Percentiles rank a stretch among this genome's conserved stretches.
Conservation (phyloP, 805 yeast species). For the Metschnikowia aberdeeniae region DNA sequence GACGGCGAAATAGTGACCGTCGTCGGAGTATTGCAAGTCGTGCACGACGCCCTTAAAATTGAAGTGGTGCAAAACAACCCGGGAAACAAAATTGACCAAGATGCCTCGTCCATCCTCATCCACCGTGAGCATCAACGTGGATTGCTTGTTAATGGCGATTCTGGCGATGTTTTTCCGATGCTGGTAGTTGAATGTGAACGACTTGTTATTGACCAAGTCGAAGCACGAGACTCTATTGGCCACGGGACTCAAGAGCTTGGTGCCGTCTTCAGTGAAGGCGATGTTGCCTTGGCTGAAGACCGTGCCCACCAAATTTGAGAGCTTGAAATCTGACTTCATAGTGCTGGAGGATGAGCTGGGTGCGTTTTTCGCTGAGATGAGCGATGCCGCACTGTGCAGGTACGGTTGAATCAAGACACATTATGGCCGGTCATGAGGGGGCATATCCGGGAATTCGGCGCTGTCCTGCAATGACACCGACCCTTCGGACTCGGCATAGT, state of each 20-base stretch:
- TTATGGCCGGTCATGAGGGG: not conserved
- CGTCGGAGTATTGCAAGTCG: conserved; percentile 80
- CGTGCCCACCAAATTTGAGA: conserved; percentile 87
- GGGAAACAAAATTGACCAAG: conserved; percentile 74
- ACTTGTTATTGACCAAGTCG: conserved; percentile 76
- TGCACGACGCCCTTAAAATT: conserved; percentile 78
- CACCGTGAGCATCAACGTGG: conserved; percentile 72
- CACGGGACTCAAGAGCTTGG: conserved; percentile 79
- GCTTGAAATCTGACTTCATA: conserved; percentile 87
- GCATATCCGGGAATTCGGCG: not conserved
- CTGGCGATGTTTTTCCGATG: conserved; percentile 80
- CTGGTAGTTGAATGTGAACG: conserved; percentile 88
- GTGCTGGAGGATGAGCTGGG: not conserved
- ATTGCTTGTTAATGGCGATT: conserved; percentile 79
- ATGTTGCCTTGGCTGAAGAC: conserved; percentile 93
- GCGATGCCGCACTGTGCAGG: conserved; percentile 12
- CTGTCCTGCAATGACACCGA: too few species aligned
- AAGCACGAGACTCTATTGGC: conserved; percentile 90
- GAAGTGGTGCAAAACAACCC: conserved; percentile 89
- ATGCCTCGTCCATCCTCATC: conserved; percentile 94
- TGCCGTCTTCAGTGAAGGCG: conserved; percentile 81
- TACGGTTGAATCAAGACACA: not conserved
- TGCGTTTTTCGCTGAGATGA: conserved; percentile 15
- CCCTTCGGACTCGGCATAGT: too few species aligned
- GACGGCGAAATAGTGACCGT: conserved; percentile 82